These are phyloP conservation scores for Arabis hirsuta DNA, from an alignment of 345 rosid species.

Conservation along the genomic window DNA sequence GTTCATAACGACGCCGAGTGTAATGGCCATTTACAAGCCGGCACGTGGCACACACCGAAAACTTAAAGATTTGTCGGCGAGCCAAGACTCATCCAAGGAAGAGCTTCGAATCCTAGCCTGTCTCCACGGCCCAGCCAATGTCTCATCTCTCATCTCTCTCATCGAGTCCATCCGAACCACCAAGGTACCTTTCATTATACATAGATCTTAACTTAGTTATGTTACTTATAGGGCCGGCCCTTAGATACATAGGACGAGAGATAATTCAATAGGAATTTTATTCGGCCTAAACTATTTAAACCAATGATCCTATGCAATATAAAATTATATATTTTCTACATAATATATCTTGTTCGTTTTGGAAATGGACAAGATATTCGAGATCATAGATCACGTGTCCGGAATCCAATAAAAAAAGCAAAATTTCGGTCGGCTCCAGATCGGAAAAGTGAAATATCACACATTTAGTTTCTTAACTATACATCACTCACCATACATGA, in stretches of 20 bases:
- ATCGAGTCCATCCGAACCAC: slow-evolving; percentile 71
- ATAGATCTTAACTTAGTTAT: too few relatives aligned
- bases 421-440: too few relatives aligned
- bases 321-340: neutral
- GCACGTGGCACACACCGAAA: slow-evolving; percentile 61
- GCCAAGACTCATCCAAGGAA: slow-evolving; percentile 45
- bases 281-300: too few relatives aligned
- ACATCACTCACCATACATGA: too few relatives aligned
- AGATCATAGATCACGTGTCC: too few relatives aligned
- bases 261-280: too few relatives aligned
- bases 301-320: neutral
- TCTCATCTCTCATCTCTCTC: slow-evolving; percentile 64
- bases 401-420: too few relatives aligned
- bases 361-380: too few relatives aligned
- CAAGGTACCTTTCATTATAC: slow-evolving; percentile 32
- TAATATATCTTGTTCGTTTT: neutral
- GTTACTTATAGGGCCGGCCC: too few relatives aligned
- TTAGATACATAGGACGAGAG: too few relatives aligned
- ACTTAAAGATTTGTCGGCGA: slow-evolving; percentile 50
- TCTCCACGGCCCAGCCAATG: slow-evolving; percentile 67
- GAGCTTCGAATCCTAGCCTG: slow-evolving; percentile 73
- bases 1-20: slow-evolving; percentile 78
- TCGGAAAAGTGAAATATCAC: too few relatives aligned
- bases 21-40: slow-evolving; percentile 75
- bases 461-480: too few relatives aligned